Percentiles rank a stretch among this genome's conserved stretches.
Conservation (phyloP, 148 eudicot species). For the Dianthus caryophyllus region DNA sequence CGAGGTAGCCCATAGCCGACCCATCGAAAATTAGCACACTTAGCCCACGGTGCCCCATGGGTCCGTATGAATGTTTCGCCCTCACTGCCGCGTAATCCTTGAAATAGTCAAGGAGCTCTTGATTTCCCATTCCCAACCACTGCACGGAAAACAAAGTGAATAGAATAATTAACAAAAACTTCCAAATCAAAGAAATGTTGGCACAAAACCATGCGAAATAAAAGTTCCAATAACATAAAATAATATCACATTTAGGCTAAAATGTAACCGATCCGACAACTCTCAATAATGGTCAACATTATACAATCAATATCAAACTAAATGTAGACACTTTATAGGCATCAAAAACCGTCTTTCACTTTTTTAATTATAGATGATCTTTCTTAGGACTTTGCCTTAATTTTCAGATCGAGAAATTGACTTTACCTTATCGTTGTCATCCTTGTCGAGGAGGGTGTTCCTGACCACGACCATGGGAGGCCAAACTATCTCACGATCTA, state of each 20-base stretch:
- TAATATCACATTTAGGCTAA: too few species aligned
- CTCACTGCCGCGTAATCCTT: constrained; percentile 40
- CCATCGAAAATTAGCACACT: constrained; percentile 65
- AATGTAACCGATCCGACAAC: too few species aligned
- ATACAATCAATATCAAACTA: too few species aligned
- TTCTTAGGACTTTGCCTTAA: too few species aligned
- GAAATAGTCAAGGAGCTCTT: constrained; percentile 67
- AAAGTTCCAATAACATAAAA: too few species aligned
- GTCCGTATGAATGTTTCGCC: constrained; percentile 76
- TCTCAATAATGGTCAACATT: too few species aligned
- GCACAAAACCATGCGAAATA: too few species aligned
- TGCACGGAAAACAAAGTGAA: constrained; percentile 17
- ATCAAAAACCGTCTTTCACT: too few species aligned
- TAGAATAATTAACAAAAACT: background rate
- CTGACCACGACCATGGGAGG: constrained; percentile 79
- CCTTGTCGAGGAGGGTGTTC: constrained; percentile 58
- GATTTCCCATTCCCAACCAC: constrained; percentile 90
- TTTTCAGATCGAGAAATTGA: too few species aligned
- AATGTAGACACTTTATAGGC: too few species aligned
- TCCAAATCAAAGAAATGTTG: background rate
- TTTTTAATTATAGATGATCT: too few species aligned
- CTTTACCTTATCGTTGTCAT: constrained; percentile 66
- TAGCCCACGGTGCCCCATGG: constrained; percentile 74
- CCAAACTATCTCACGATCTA: constrained; percentile 66
- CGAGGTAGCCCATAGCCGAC: constrained; percentile 54